Conservation (phyloP, 202 grass and related monocot species). For the Carex arenaria region DNA sequence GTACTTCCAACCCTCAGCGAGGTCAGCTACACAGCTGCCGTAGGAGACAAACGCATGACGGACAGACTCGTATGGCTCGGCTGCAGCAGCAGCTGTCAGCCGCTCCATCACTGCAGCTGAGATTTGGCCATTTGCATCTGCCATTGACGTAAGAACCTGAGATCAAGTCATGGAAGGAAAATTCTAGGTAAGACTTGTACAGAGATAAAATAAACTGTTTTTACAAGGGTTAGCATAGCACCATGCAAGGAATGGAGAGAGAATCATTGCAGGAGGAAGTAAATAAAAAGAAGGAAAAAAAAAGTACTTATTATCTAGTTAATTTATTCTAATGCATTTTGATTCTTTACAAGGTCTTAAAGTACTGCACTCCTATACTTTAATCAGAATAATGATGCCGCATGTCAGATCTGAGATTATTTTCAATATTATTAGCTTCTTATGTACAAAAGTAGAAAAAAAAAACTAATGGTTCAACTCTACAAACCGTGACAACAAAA, state of each 20-base stretch:
- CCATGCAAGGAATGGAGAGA: neutral
- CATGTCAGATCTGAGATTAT: neutral
- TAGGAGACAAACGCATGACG: slow-evolving; percentile 96
- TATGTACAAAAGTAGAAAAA: neutral
- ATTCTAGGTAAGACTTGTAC: neutral
- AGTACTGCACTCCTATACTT: neutral
- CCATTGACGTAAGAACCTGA: slow-evolving; percentile 97
- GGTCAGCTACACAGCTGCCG: slow-evolving; percentile 74
- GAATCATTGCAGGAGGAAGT: neutral
- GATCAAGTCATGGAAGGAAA: slow-evolving; percentile 14
- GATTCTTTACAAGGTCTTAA: neutral
- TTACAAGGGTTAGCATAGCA: neutral
- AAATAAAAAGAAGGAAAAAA: neutral
- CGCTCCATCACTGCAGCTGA: slow-evolving; percentile 91
- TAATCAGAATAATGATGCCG: neutral
- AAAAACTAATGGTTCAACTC: neutral
- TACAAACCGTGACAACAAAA: neutral
- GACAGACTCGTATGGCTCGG: slow-evolving; percentile 96
- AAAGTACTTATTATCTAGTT: neutral
- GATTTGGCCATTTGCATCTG: slow-evolving; percentile 94
- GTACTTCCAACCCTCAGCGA: slow-evolving; percentile 94
- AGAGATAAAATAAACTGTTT: neutral
- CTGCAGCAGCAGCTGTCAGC: slow-evolving; percentile 89
- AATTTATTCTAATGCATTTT: neutral
- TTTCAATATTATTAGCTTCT: neutral